Evolutionary conservation across 2,329 filamentous ascomycete species (phyloP), one percentile per base, ranked within the genome.

Genomic region (Didymella arachidicola): DNA sequence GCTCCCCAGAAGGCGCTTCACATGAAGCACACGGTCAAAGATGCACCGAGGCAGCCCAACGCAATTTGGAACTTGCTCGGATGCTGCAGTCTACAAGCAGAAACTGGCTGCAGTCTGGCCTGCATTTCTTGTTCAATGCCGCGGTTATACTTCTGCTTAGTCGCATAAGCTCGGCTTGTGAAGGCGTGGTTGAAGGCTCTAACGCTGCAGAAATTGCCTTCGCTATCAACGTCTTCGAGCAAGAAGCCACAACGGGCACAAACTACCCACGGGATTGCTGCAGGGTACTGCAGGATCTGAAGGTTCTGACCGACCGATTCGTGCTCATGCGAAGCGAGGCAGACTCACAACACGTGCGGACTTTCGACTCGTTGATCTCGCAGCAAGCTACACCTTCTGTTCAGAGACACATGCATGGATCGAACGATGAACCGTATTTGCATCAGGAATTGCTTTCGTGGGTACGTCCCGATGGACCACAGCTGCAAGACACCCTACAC

Each of bases 91-190:
- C 49, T 14, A 54, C 52, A 3, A 63, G 36, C 16, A 25, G 62
- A 32, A 65, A 63, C 27, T 53, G 70, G 30, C 52, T 71, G 4
- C 67, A 69, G 46, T 62, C 67, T 26, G 64, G 64, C 16, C 41
- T 72, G n/a, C 70, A 72, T 32, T 70, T 69, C 36, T 59, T 71
- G 3, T 72, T 72, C 48, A 71, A 71, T 46, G 68, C 68, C 22
- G 61, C 66, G n/a, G 66, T 72, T 18, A 57, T 71, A 34, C 53
- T 71, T 26, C 59, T 72, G 27, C 57, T 72, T 22, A 55, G 66
- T 47, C 67, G 65, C n/a, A 63, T 72, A 19, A 51, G 42, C 46
- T 36, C 22, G 32, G 30, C 27, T 29, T 32, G 44, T 39, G 14
- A 38, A 16, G 11, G 12, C 3, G 48, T 48, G 22, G 2, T 16